These are phyloP conservation scores for Avena insularis DNA, from an alignment of 176 grass and related monocot species.

Conservation along the genomic window DNA sequence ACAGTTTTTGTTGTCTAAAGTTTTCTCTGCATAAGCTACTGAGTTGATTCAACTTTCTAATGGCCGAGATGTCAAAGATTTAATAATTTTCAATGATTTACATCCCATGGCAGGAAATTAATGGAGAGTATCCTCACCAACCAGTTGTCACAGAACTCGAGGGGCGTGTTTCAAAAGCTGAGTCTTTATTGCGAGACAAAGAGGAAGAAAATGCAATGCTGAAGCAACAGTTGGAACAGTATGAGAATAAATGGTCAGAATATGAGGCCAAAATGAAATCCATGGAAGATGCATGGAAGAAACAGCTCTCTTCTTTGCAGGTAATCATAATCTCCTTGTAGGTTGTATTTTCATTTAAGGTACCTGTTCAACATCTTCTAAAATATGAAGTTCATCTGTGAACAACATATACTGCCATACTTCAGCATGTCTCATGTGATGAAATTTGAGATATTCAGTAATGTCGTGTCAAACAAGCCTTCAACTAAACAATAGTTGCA, in stretches of 20 bases:
- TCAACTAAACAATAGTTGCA: conserved; percentile 17
- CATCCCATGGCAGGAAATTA: conserved; percentile 54
- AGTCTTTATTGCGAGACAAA: conserved; percentile 69
- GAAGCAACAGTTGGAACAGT: conserved; percentile 79
- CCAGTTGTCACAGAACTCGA: conserved; percentile 62
- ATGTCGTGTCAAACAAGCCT: neutral
- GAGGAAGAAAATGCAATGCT: conserved; percentile 88
- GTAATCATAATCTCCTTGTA: conserved; percentile 46
- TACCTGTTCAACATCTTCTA: neutral
- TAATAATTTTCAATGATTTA: conserved; percentile 26
- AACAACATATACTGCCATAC: neutral
- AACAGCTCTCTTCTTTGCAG: conserved; percentile 89
- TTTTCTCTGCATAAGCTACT: conserved; percentile 25
- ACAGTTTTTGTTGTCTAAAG: conserved; percentile 8
- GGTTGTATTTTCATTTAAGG: conserved; percentile 16
- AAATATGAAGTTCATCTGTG: conserved; percentile 33
- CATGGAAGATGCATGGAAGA: conserved; percentile 90
- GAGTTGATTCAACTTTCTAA: conserved; percentile 21
- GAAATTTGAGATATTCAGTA: neutral
- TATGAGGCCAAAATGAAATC: conserved; percentile 95
- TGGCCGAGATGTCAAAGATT: neutral
- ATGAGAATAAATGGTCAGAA: conserved; percentile 84
- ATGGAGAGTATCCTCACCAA: conserved; percentile 53
- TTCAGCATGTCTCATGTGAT: neutral
- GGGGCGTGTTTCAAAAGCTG: conserved; percentile 59